Evolutionary conservation across 1,139 yeast genomes (phyloP).

Genomic region (Protomyces lactucae-debilis): DNA sequence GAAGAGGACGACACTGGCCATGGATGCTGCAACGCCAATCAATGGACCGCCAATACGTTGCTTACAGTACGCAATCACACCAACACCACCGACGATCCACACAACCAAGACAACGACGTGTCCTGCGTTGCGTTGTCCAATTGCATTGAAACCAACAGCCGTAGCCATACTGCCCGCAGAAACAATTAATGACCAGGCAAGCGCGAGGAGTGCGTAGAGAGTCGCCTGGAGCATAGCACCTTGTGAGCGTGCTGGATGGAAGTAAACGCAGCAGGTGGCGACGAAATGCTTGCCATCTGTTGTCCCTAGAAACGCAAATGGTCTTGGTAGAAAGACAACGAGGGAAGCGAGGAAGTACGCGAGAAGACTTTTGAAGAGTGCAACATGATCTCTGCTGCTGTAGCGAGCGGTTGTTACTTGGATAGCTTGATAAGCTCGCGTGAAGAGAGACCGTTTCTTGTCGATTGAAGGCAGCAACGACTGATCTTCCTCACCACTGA

Average conservation of each 20-base stretch:
- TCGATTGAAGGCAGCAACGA: neutral
- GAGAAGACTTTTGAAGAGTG: conserved; percentile 57
- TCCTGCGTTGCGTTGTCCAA: conserved; percentile 51
- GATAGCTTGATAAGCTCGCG: neutral
- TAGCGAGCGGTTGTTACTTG: neutral
- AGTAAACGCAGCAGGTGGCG: conserved; percentile 78
- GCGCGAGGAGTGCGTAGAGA: conserved; percentile 54
- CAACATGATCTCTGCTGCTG: conserved; percentile 3
- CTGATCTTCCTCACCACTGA: neutral
- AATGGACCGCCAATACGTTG: conserved; percentile 63
- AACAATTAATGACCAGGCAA: conserved; percentile 54
- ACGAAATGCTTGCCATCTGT: conserved; percentile 76
- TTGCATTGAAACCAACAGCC: conserved; percentile 48
- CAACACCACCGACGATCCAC: conserved; percentile 54
- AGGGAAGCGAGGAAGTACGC: conserved; percentile 70
- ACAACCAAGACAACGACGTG: conserved; percentile 53
- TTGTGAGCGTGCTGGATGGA: conserved; percentile 73
- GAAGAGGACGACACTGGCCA: conserved; percentile 67
- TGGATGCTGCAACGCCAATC: conserved; percentile 74
- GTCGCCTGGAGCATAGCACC: conserved; percentile 79
- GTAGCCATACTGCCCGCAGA: conserved; percentile 54
- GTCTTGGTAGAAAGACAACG: conserved; percentile 62
- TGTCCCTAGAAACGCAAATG: conserved; percentile 55
- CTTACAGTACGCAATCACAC: conserved; percentile 63
- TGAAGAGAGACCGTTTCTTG: neutral